phyloP scores from a whole-genome alignment of 345 rosid genomes.

The Ceriops tagal region DNA sequence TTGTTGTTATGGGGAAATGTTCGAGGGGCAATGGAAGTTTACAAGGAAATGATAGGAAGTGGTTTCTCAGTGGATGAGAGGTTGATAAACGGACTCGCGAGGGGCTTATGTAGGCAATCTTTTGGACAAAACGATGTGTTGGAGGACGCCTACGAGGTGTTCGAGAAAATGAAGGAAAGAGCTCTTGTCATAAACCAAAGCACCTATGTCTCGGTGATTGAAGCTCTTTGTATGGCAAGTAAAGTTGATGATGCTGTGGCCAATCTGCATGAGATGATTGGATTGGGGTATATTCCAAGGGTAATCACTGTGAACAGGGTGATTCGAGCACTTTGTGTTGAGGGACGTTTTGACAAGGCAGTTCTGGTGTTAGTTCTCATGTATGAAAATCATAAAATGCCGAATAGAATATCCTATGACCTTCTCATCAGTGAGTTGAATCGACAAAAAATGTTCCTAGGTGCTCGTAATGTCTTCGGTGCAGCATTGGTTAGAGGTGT shows the following conservation, averaged over 20 bases:
- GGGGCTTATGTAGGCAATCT: conserved; percentile 41
- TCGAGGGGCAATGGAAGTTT: conserved; percentile 34
- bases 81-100: conserved; percentile 39
- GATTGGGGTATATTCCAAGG: conserved; percentile 35
- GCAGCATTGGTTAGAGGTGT: conserved; percentile 55
- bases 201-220: conserved; percentile 32
- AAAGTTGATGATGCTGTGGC: conserved; percentile 37
- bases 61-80: conserved; percentile 43
- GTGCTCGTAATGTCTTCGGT: conserved; percentile 42
- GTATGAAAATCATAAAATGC: conserved; percentile 32
- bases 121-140: conserved; percentile 32
- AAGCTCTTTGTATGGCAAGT: conserved; percentile 34
- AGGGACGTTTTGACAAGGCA: conserved; percentile 43
- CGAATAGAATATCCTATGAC: conserved; percentile 34
- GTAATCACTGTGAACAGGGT: conserved; percentile 34
- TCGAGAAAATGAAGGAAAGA: conserved; percentile 36
- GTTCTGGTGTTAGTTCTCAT: conserved; percentile 33
- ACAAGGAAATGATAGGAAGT: conserved; percentile 39
- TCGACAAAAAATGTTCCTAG: conserved; percentile 24
- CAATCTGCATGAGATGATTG: conserved; percentile 29
- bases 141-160: conserved; percentile 41
- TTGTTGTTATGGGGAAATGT: conserved; percentile 48
- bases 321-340: conserved; percentile 38
- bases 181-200: conserved; percentile 16
- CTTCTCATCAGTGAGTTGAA: conserved; percentile 44